Evolutionary conservation across 2,329 filamentous ascomycete species (phyloP).

Genomic region (Neonectria faginata): DNA sequence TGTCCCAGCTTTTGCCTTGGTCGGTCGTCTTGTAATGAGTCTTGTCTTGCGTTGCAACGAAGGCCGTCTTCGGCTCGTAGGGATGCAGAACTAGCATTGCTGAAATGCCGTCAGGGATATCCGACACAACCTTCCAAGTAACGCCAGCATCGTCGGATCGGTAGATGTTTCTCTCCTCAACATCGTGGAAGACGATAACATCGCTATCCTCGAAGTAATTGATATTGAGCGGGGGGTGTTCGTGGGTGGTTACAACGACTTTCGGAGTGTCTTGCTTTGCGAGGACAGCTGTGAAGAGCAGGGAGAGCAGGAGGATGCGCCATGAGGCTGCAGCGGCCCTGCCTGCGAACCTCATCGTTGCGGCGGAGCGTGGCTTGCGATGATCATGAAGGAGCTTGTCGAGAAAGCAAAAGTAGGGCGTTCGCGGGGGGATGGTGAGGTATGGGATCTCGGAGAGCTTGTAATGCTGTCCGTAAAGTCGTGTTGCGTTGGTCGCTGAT

Average conservation of each 20-base stretch:
- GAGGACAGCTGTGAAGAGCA: constrained; percentile 54
- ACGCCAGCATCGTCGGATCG: constrained; percentile 85
- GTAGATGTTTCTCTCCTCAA: constrained; percentile 72
- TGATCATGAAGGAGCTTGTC: constrained; percentile 56
- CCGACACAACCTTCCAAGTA: constrained; percentile 76
- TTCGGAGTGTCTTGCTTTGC: constrained; percentile 75
- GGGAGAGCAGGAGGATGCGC: constrained; percentile 65
- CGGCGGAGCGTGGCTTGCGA: constrained; percentile 46
- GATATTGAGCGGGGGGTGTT: constrained; percentile 74
- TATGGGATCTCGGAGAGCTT: constrained; percentile 12
- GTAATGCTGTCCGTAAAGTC: constrained; percentile 22
- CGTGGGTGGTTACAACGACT: constrained; percentile 74
- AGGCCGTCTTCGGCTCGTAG: constrained; percentile 82
- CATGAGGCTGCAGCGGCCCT: constrained; percentile 59
- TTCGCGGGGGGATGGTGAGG: constrained; percentile 11
- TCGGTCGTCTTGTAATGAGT: constrained; percentile 88
- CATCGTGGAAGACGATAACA: constrained; percentile 80
- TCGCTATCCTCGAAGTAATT: constrained; percentile 95
- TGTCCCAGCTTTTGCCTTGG: constrained; percentile 82
- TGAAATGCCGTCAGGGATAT: constrained; percentile 72
- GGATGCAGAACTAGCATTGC: constrained; percentile 79
- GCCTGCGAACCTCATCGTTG: constrained; percentile 67
- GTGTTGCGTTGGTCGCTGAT: constrained; percentile 25
- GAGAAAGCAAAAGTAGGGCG: constrained; percentile 9
- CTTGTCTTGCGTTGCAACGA: constrained; percentile 76